Percentiles rank a stretch among this genome's conserved stretches.
phyloP scores from a whole-genome alignment of 352 stramenopile genomes.

The Globisporangium takayamanum region DNA sequence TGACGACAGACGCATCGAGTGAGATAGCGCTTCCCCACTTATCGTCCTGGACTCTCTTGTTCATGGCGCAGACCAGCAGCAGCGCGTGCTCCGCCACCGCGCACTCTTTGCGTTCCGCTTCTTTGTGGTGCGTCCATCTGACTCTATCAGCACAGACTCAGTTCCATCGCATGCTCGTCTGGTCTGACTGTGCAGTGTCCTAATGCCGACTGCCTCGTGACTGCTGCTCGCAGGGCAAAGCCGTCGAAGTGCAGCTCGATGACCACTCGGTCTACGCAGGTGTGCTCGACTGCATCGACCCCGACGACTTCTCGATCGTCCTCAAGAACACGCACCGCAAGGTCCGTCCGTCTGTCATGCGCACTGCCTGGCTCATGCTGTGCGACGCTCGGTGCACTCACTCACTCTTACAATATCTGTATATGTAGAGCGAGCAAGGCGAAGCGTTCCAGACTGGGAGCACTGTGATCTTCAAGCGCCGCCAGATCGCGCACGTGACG shows the following conservation, averaged over 20 bases:
- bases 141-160: too few species aligned
- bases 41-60: not conserved
- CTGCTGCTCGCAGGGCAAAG: conserved; percentile 33
- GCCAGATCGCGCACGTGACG: conserved; percentile 56
- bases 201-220: not conserved
- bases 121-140: conserved; percentile 31
- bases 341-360: conserved; percentile 4
- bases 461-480: conserved; percentile 69
- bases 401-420: not conserved
- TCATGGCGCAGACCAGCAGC: conserved; percentile 33
- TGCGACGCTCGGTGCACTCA: too few species aligned
- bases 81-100: conserved; percentile 68
- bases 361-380: too few species aligned
- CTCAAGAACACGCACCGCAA: conserved; percentile 69
- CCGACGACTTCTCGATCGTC: conserved; percentile 78
- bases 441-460: conserved; percentile 65
- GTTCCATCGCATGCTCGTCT: not conserved
- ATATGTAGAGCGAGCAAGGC: conserved; percentile 17
- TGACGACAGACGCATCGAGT: not conserved
- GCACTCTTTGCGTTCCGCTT: conserved; percentile 78
- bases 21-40: too few species aligned
- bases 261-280: conserved; percentile 59
- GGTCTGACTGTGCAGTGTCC: not conserved
- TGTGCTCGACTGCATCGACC: conserved; percentile 76
- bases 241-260: conserved; percentile 60